phyloP scores from a whole-genome alignment of 768 basidiomycete species.

The Naganishia randhawae region DNA sequence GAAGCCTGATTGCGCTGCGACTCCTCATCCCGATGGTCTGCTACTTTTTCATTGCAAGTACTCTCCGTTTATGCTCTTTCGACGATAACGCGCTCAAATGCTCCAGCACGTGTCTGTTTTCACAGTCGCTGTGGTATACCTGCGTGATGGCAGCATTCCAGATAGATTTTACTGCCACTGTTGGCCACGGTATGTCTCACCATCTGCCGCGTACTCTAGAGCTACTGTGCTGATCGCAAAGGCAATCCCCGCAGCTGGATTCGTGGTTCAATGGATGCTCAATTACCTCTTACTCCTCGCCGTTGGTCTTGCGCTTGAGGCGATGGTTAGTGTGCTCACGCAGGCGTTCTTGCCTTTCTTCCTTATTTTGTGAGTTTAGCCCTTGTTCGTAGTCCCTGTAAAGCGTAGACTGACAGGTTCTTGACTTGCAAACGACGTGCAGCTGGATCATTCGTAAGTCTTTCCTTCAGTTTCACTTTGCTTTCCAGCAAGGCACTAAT shows the following conservation, averaged over 20 bases:
- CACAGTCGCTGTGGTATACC: slow-evolving; percentile 39
- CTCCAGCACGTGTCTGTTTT: not conserved
- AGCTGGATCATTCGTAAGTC: slow-evolving; percentile 46
- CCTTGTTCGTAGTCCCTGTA: not conserved
- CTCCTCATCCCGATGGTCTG: slow-evolving; percentile 34
- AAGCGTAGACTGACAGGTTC: not conserved
- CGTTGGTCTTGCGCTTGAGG: slow-evolving; percentile 45
- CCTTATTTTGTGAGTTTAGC: slow-evolving; percentile 34
- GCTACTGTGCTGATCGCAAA: not conserved
- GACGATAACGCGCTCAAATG: not conserved
- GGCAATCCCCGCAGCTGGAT: slow-evolving; percentile 33
- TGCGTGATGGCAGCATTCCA: slow-evolving; percentile 45
- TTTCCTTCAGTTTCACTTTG: not conserved
- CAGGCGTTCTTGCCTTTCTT: slow-evolving; percentile 40
- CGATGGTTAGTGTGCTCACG: slow-evolving; percentile 37
- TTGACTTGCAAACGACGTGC: not conserved
- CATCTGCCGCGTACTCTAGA: not conserved
- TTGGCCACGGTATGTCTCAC: slow-evolving; percentile 37
- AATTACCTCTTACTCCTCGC: slow-evolving; percentile 45
- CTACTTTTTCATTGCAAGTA: slow-evolving; percentile 45
- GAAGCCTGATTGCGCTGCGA: slow-evolving; percentile 34
- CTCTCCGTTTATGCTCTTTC: not conserved
- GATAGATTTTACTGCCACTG: slow-evolving; percentile 36
- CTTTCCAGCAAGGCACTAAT: not conserved
- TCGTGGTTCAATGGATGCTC: slow-evolving; percentile 48